Evolutionary conservation across 2,329 filamentous ascomycete species (phyloP), one percentile per base, ranked within the genome.

Genomic region (Aspergillus caelatus): DNA sequence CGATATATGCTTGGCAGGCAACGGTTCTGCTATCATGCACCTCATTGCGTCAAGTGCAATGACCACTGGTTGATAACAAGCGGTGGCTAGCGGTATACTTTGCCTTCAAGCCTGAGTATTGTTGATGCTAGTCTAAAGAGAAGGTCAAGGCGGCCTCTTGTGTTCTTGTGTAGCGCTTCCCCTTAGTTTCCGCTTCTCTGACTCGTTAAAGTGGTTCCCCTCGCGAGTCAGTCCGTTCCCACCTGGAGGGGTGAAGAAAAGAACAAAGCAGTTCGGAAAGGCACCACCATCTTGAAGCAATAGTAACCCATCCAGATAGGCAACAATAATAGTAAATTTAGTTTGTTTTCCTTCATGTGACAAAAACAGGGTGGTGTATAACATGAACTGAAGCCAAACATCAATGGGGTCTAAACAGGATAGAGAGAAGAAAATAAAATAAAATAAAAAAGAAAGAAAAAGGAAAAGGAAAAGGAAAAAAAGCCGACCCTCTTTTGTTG

Each of bases 1-100:
- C 23, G 41, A 60, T 56, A 55, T 48, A 46, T 58, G 46, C 65
- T 67, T 67, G 65, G 65, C 61, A 64, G 55, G 58, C 57, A 62
- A 66, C 62, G 54, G 62, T 36, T 53, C 26, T 39, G 52, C 52
- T 55, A 39, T 55, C 52, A 39, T 59, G 57, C 60, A 66, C 60
- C 59, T 52, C 62, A 62, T 62, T 58, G 64, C 64, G 66, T 64
- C 64, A 64, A 63, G 53, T 53, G 36, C 39, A 48, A 53, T 54
- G 39, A 54, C 45, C 43, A 60, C 58, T 26, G 23, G 45, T 45
- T 41, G 19, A 23, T 43, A 54, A 41, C 39, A 11, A 36, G 36
- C 36, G 12, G 43, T 52, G n/a, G 45, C 43, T 52, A 58, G 41
- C 32, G 57, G 21, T 23, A 32, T 48, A 3, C 45, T 41, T 10